Conservation (phyloP, 202 grass and related monocot species). For the Eragrostis tef region DNA sequence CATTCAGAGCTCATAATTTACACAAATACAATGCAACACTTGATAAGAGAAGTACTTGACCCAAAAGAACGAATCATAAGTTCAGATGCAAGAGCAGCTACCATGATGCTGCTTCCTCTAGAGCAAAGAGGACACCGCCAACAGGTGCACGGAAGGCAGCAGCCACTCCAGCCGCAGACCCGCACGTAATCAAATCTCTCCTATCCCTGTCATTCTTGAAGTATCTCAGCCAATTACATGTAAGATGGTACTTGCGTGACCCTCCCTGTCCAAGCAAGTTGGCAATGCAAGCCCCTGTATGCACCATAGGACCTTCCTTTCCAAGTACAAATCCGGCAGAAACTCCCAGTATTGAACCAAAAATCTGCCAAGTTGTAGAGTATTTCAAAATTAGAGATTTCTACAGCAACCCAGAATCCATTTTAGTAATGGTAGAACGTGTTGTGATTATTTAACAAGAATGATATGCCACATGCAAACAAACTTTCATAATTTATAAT, state of each 20-base stretch:
- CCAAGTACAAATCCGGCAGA: slow-evolving; percentile 88
- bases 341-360: slow-evolving; percentile 91
- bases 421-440: slow-evolving; percentile 8
- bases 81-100: slow-evolving; percentile 49
- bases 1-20: background rate
- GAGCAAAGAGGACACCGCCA: slow-evolving; percentile 91
- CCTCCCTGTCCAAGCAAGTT: slow-evolving; percentile 94
- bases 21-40: background rate
- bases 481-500: slow-evolving; percentile 2
- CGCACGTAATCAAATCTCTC: slow-evolving; percentile 94
- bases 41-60: background rate
- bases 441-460: slow-evolving; percentile 11
- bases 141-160: slow-evolving; percentile 95
- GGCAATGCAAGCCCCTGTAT: slow-evolving; percentile 91
- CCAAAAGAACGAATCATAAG: slow-evolving; percentile 16
- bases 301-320: slow-evolving; percentile 97
- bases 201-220: slow-evolving; percentile 95
- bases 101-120: slow-evolving; percentile 97
- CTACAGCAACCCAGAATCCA: slow-evolving; percentile 28
- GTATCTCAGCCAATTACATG: slow-evolving; percentile 86
- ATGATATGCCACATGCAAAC: slow-evolving; percentile 16
- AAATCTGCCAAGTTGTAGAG: slow-evolving; percentile 61
- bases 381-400: slow-evolving; percentile 18
- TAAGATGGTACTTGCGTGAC: slow-evolving; percentile 86
- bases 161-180: slow-evolving; percentile 82